phyloP scores from a whole-genome alignment of 495 filamentous ascomycete genomes.

The Xylaria grammica region DNA sequence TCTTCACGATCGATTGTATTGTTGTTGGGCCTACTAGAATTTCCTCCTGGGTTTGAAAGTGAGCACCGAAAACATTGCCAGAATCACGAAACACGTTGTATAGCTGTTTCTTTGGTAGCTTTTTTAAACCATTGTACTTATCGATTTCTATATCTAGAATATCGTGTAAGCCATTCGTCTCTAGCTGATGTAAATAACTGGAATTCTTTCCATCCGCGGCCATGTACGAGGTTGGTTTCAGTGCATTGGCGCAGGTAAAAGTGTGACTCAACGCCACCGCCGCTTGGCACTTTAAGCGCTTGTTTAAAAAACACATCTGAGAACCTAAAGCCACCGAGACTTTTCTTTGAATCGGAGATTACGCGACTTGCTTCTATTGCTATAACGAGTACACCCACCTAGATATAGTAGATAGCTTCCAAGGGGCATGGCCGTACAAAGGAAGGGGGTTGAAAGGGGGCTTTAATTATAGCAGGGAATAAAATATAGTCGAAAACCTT shows the following conservation, averaged over 20 bases:
- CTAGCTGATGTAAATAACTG: constrained; percentile 18
- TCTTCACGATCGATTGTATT: constrained; percentile 2
- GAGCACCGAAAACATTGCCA: constrained; percentile 32
- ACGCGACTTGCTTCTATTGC: constrained; percentile 53
- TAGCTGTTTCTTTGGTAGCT: constrained; percentile 10
- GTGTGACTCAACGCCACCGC: constrained; percentile 42
- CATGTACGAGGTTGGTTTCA: not conserved
- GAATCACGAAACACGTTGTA: constrained; percentile 27
- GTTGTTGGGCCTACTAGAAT: constrained; percentile 5
- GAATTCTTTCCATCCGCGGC: constrained; percentile 21
- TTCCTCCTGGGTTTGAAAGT: constrained; percentile 28
- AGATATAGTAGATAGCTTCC: not conserved
- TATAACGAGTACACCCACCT: constrained; percentile 54
- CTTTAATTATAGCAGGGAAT: constrained; percentile 40
- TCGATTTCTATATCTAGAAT: constrained; percentile 2
- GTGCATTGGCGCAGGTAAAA: constrained; percentile 33
- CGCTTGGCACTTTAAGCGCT: constrained; percentile 40
- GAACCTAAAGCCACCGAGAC: constrained; percentile 19
- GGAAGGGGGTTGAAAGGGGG: not conserved
- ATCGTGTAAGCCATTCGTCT: constrained; percentile 20
- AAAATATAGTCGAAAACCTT: constrained; percentile 43
- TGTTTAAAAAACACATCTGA: constrained; percentile 33
- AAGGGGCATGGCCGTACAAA: not conserved
- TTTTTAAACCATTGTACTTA: not conserved
- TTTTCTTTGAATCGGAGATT: constrained; percentile 23